Conservation (phyloP, 345 rosid genomes). For the Aegle marmelos region DNA sequence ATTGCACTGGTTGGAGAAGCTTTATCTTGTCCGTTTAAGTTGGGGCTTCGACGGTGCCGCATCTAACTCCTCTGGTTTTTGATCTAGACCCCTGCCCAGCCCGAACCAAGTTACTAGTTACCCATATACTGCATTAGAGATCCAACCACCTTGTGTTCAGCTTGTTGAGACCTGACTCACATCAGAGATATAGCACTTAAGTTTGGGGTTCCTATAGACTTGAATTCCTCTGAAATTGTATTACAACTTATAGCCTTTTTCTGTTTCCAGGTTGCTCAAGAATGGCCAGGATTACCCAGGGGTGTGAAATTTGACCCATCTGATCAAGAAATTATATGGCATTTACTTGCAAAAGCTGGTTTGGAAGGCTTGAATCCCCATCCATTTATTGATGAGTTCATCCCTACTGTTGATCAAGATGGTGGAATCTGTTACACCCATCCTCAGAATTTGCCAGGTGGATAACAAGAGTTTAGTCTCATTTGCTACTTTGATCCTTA, state of each 20-base stretch:
- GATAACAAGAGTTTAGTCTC: constrained; percentile 9
- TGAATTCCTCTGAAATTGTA: neutral
- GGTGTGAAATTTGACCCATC: constrained; percentile 98
- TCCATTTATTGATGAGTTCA: constrained; percentile 79
- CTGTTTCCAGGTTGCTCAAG: constrained; percentile 56
- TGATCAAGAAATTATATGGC: constrained; percentile 89
- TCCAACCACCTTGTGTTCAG: neutral
- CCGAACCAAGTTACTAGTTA: no score
- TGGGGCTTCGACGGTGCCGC: no score
- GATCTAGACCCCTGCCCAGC: no score
- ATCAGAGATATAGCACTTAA: neutral
- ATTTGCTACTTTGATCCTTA: neutral
- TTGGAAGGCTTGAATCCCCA: constrained; percentile 46
- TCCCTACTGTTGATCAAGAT: constrained; percentile 72
- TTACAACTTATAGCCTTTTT: neutral
- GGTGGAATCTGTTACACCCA: constrained; percentile 97
- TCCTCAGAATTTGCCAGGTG: constrained; percentile 93
- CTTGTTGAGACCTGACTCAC: neutral
- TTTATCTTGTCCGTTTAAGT: no score
- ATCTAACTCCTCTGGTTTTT: no score
- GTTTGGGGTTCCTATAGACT: neutral
- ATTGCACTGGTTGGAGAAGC: no score
- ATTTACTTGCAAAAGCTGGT: constrained; percentile 71
- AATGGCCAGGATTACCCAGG: constrained; percentile 91
- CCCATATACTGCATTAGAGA: neutral